Evolutionary conservation across 805 yeast species (phyloP).

Genomic region (Wickerhamomyces tratensis): DNA sequence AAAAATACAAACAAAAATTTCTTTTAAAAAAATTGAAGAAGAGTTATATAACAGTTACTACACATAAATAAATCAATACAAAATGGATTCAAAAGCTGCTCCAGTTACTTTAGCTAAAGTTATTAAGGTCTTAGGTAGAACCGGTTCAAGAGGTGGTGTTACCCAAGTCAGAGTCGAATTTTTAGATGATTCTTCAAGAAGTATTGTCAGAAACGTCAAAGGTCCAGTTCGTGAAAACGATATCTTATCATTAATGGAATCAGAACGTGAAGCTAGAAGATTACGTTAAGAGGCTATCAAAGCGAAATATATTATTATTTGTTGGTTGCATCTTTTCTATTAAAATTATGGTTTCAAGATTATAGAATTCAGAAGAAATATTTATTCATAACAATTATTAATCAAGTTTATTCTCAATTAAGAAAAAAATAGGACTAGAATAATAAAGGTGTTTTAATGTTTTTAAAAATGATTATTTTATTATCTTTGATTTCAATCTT

Average conservation of each 20-base stretch:
- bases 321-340: too few relatives aligned
- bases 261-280: conserved; percentile 99
- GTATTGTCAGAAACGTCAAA: conserved; percentile 95
- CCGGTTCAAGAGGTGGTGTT: conserved; percentile 99
- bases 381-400: too few relatives aligned
- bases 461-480: too few relatives aligned
- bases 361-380: too few relatives aligned
- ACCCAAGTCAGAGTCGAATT: conserved; percentile 97
- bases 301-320: not conserved
- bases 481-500: too few relatives aligned
- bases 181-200: conserved; percentile 91
- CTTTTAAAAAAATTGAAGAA: too few relatives aligned
- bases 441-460: too few relatives aligned
- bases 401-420: too few relatives aligned
- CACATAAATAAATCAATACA: conserved; percentile 5
- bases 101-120: conserved; percentile 98
- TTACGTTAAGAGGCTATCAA: conserved; percentile 49
- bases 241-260: conserved; percentile 98
- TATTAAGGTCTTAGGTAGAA: conserved; percentile 98
- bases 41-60: too few relatives aligned
- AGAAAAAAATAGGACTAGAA: too few relatives aligned
- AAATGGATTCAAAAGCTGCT: conserved; percentile 22
- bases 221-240: conserved; percentile 98
- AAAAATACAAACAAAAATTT: too few relatives aligned
- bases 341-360: too few relatives aligned